Percentiles rank a stretch among this genome's conserved stretches.
Evolutionary conservation across 768 basidiomycete genomes (phyloP).

Genomic region (Daedaleopsis sinensis): DNA sequence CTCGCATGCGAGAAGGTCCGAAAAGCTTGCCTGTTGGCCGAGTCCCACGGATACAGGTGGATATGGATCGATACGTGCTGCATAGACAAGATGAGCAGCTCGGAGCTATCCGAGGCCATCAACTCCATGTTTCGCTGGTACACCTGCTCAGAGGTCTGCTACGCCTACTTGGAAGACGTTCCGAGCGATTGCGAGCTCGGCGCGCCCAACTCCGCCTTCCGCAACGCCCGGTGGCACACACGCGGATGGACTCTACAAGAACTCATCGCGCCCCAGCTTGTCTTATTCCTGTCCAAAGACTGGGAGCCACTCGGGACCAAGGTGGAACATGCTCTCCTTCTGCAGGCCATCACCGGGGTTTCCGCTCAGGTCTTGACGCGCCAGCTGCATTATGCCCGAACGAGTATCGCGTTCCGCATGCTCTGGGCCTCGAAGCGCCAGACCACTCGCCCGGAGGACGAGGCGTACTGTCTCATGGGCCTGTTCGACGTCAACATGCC

Average conservation of each 20-base stretch:
- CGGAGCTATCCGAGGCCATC: slow-evolving; percentile 1
- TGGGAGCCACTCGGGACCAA: slow-evolving; percentile 2
- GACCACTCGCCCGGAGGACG: slow-evolving; percentile 5
- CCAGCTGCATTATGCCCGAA: background rate
- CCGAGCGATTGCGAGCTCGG: background rate
- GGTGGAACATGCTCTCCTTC: background rate
- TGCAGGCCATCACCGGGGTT: slow-evolving; percentile 6
- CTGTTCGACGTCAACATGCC: slow-evolving; percentile 9
- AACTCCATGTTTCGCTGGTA: slow-evolving; percentile 4
- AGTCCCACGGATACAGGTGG: background rate
- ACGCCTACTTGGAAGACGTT: slow-evolving; percentile 3
- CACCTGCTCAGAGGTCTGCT: background rate
- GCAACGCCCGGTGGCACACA: background rate
- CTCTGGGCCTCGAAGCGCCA: background rate
- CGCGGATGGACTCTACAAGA: slow-evolving; percentile 13
- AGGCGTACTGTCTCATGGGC: slow-evolving; percentile 10
- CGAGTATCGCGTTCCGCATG: slow-evolving; percentile 6
- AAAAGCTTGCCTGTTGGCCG: background rate
- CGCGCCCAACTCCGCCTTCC: background rate
- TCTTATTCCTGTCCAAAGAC: slow-evolving; percentile 2
- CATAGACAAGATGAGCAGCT: background rate
- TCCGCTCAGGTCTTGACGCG: background rate
- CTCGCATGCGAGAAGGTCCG: background rate
- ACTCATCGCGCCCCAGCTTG: slow-evolving; percentile 2
- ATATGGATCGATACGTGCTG: slow-evolving; percentile 2